phyloP scores from a whole-genome alignment of 306 rosid genomes.

The Sphenostylis stenocarpa region DNA sequence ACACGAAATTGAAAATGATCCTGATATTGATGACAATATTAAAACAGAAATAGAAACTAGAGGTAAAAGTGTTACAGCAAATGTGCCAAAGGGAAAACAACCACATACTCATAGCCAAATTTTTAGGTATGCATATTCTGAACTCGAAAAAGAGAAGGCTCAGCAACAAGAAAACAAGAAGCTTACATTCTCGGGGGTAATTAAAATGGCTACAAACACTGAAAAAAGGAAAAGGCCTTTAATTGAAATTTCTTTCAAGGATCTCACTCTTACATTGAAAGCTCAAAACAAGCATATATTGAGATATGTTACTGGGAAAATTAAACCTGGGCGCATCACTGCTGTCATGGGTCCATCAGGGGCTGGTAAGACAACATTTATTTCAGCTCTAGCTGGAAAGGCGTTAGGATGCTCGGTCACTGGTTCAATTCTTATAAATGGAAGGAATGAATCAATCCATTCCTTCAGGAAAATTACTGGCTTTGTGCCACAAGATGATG shows the following conservation, averaged over 20 bases:
- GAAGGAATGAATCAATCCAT: constrained; percentile 74
- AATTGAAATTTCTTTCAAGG: constrained; percentile 86
- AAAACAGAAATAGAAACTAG: constrained; percentile 42
- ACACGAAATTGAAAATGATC: constrained; percentile 67
- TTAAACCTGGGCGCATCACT: constrained; percentile 91
- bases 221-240: constrained; percentile 68
- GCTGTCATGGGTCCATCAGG: constrained; percentile 99
- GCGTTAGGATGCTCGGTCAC: constrained; percentile 71
- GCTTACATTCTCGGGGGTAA: constrained; percentile 85
- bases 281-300: constrained; percentile 68
- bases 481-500: constrained; percentile 98
- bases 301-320: constrained; percentile 83
- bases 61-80: constrained; percentile 22
- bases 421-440: constrained; percentile 84
- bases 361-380: constrained; percentile 95
- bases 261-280: constrained; percentile 84
- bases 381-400: constrained; percentile 92
- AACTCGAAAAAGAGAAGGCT: constrained; percentile 92
- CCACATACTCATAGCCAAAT: constrained; percentile 69
- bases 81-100: constrained; percentile 61
- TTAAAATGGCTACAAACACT: constrained; percentile 70
- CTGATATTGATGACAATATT: constrained; percentile 43
- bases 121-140: constrained; percentile 81
- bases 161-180: constrained; percentile 71
- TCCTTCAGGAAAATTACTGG: constrained; percentile 90